Percentiles rank a stretch among this genome's conserved stretches.
These are phyloP conservation scores for Psilocybe cubensis DNA, from an alignment of 768 basidiomycete genomes.

Conservation along the genomic window DNA sequence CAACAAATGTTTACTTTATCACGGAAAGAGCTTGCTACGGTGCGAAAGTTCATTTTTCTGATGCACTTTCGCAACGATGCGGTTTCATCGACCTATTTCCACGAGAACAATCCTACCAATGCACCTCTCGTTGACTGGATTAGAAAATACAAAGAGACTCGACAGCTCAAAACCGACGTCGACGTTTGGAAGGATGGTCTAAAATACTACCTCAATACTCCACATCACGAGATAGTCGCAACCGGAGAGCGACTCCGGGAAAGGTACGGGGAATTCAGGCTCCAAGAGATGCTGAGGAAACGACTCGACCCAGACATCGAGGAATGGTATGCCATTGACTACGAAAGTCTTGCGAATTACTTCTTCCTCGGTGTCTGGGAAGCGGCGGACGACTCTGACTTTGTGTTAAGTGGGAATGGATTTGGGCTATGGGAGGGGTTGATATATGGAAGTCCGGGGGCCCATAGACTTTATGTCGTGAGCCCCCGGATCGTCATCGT, in stretches of 20 bases:
- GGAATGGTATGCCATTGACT: slow-evolving; percentile 28
- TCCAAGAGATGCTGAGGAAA: slow-evolving; percentile 24
- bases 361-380: slow-evolving; percentile 39
- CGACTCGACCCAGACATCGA: slow-evolving; percentile 25
- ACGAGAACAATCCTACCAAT: slow-evolving; percentile 28
- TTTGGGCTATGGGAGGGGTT: slow-evolving; percentile 39
- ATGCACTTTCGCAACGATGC: slow-evolving; percentile 35
- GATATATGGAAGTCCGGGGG: slow-evolving; percentile 18
- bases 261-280: slow-evolving; percentile 19
- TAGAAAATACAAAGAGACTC: slow-evolving; percentile 20
- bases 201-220: slow-evolving; percentile 33
- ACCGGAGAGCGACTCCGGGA: slow-evolving; percentile 24
- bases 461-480: slow-evolving; percentile 37
- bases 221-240: slow-evolving; percentile 29
- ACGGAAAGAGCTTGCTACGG: slow-evolving; percentile 27
- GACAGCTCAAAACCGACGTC: slow-evolving; percentile 17
- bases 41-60: slow-evolving; percentile 40
- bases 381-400: slow-evolving; percentile 34
- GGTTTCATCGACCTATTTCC: slow-evolving; percentile 25
- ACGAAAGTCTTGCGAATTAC: slow-evolving; percentile 28
- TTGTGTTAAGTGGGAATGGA: slow-evolving; percentile 33
- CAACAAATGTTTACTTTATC: slow-evolving; percentile 19
- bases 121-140: slow-evolving; percentile 26
- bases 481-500: slow-evolving; percentile 37
- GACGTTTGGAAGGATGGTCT: slow-evolving; percentile 35